Evolutionary conservation across 129 eudicot species (phyloP), one percentile per base, ranked within the genome.

Genomic region (Chrysanthemum makinoi): DNA sequence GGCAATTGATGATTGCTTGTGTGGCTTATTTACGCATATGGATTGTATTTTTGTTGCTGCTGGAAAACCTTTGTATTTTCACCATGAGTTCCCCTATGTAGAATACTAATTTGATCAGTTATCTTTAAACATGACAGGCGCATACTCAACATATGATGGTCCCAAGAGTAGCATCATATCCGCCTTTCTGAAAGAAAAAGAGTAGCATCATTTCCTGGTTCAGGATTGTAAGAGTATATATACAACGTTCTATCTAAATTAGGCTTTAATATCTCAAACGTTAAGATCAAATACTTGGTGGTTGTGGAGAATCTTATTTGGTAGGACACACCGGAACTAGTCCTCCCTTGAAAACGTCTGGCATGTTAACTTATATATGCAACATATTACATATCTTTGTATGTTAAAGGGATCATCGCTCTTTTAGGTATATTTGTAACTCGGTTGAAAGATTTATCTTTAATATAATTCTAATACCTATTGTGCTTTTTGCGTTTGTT

Each of bases 141-240:
- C 87, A 78, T 77, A 72, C 82, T 75, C 89, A 59, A 59, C 64
- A 56, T 62, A 81, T 86, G 84, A 83, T 86, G 89, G 87, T 79
- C 53, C 82, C 81, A 12, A 50, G 91, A 86, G 71, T 80, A 86
- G 83, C 52, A 33, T 22, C 22, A 65, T 30, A 11, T 54, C 59
- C 11, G 55, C 67, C 47, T 58, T 50, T 30, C 35, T 30, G 24
- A 22, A 30, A 30, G 4, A 30, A 30, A 30, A 3, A 30, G 35
- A 30, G 44, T 11, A 43, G 17, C 48, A 10, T 47, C 7, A 46
- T 33, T 75, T 18, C 3, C 17, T 11, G 70, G 47, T 18, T 2
- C 17, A 11, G 70, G 47, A 6, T 39, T 77, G 66, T 52, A 53
- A 55, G 47, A 8, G 62, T 59, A 50, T 68, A 50, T 66, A 64